phyloP scores from a whole-genome alignment of 2,329 filamentous ascomycete species.

The Beauveria sp. region DNA sequence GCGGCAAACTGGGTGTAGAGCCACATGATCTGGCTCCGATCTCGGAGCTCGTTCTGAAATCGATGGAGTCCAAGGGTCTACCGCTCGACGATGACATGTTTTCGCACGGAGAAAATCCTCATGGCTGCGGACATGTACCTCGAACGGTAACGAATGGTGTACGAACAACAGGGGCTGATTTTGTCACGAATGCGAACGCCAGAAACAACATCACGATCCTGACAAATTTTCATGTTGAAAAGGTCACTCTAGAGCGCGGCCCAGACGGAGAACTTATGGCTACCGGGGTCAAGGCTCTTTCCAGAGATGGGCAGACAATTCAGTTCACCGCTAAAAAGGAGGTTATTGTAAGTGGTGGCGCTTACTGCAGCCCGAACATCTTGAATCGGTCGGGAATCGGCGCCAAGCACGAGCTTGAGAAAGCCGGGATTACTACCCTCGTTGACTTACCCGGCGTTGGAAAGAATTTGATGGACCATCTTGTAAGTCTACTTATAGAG shows the following conservation, averaged over 20 bases:
- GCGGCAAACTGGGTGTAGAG: slow-evolving; percentile 46
- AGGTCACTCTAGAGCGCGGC: slow-evolving; percentile 36
- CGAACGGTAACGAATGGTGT: slow-evolving; percentile 45
- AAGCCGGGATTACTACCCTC: slow-evolving; percentile 32
- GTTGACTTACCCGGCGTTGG: slow-evolving; percentile 41
- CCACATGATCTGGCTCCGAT: slow-evolving; percentile 54
- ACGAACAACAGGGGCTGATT: slow-evolving; percentile 47
- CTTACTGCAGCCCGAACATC: slow-evolving; percentile 44
- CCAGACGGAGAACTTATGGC: slow-evolving; percentile 31
- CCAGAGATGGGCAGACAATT: slow-evolving; percentile 34
- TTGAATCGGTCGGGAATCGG: slow-evolving; percentile 47
- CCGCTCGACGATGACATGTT: slow-evolving; percentile 54
- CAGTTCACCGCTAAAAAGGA: slow-evolving; percentile 30
- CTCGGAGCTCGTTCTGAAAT: slow-evolving; percentile 45
- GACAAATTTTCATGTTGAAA: slow-evolving; percentile 43
- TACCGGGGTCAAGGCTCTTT: slow-evolving; percentile 33
- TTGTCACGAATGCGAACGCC: slow-evolving; percentile 32
- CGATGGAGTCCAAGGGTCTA: slow-evolving; percentile 46
- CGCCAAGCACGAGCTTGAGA: slow-evolving; percentile 32
- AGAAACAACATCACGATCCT: slow-evolving; percentile 39
- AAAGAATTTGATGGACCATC: slow-evolving; percentile 43
- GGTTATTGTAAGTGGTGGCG: slow-evolving; percentile 36
- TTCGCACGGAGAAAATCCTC: slow-evolving; percentile 38
- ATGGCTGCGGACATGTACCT: slow-evolving; percentile 48
- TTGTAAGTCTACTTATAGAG: slow-evolving; percentile 18